Evolutionary conservation across 306 rosid species (phyloP).

Genomic region (Trifolium fragiferum): DNA sequence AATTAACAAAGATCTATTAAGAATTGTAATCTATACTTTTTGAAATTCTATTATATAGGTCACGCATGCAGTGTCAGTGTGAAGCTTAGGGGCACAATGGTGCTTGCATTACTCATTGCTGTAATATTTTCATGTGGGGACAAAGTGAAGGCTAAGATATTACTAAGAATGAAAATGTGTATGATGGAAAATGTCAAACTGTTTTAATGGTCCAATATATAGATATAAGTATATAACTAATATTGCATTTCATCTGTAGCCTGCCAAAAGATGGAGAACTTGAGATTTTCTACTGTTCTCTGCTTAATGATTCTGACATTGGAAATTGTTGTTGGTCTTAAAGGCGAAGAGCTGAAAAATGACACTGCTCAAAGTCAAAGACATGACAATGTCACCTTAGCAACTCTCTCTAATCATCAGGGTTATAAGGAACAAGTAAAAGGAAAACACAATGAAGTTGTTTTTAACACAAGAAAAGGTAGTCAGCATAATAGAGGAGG

Average conservation of each 20-base stretch:
- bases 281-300: constrained; percentile 36
- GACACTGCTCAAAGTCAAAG: constrained; percentile 40
- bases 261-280: constrained; percentile 40
- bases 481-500: constrained; percentile 43
- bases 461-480: constrained; percentile 43
- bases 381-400: constrained; percentile 36
- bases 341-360: constrained; percentile 41
- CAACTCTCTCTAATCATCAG: constrained; percentile 23
- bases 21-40: constrained; percentile 15
- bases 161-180: neutral
- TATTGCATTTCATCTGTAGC: neutral
- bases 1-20: constrained; percentile 1
- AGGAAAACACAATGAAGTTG: constrained; percentile 48
- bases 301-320: constrained; percentile 43
- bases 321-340: constrained; percentile 40
- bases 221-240: neutral
- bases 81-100: constrained; percentile 34
- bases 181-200: neutral
- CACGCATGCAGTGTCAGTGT: constrained; percentile 42
- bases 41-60: neutral
- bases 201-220: no score
- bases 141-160: constrained; percentile 61
- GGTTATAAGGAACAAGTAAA: constrained; percentile 24
- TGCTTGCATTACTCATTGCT: constrained; percentile 25
- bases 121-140: constrained; percentile 53